Conservation (phyloP, 106 monocot genomes). For the Alisma plantagoaquatica region DNA sequence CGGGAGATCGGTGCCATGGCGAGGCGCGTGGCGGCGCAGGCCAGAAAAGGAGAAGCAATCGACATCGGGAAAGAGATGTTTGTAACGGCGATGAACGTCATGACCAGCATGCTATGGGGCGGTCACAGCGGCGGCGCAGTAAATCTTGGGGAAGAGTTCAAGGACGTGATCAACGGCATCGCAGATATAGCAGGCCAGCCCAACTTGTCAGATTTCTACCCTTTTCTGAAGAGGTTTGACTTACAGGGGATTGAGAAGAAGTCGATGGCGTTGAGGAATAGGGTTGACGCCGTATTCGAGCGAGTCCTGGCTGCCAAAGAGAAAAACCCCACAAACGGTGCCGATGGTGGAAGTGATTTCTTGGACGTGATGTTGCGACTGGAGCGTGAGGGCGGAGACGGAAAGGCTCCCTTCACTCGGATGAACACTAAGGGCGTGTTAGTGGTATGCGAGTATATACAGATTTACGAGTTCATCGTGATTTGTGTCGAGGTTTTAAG, state of each 20-base stretch:
- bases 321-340: background rate
- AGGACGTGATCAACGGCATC: background rate
- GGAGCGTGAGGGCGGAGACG: slow-evolving; percentile 9
- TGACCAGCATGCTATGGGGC: slow-evolving; percentile 22
- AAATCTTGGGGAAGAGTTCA: slow-evolving; percentile 1
- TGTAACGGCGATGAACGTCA: background rate
- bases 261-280: too few relatives aligned
- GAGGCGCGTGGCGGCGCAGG: background rate
- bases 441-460: slow-evolving; percentile 46
- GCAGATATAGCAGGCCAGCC: slow-evolving; percentile 3
- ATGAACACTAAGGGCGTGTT: slow-evolving; percentile 49
- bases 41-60: slow-evolving; percentile 6
- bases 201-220: slow-evolving; percentile 26
- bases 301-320: slow-evolving; percentile 24
- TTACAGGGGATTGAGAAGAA: too few relatives aligned
- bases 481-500: too few relatives aligned
- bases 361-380: slow-evolving; percentile 41
- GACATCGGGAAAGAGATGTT: slow-evolving; percentile 1
- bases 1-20: slow-evolving; percentile 6
- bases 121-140: slow-evolving; percentile 6
- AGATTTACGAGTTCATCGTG: too few relatives aligned
- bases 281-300: slow-evolving; percentile 30
- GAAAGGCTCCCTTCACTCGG: slow-evolving; percentile 33
- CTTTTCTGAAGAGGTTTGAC: slow-evolving; percentile 23
- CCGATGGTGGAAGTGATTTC: slow-evolving; percentile 21